A percentile compares a stretch with the other conserved stretches of the same genome.
Conservation (phyloP, 2,329 filamentous ascomycete species). For the Grosmannia clavigera region DNA sequence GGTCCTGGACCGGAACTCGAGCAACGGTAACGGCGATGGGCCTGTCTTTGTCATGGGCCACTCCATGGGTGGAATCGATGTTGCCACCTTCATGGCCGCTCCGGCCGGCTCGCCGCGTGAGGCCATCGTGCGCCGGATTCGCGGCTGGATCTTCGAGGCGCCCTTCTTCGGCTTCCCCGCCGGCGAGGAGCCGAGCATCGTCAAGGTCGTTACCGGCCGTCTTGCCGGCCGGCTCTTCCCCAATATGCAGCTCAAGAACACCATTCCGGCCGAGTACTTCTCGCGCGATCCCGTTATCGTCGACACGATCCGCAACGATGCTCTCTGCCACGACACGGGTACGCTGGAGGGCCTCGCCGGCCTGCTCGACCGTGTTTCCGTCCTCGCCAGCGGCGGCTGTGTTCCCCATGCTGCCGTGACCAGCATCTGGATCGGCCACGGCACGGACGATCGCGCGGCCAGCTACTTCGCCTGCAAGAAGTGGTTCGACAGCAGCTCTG, state of each 20-base stretch:
- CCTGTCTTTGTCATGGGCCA: constrained; percentile 82
- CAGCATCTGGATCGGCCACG: constrained; percentile 62
- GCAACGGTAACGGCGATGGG: constrained; percentile 13
- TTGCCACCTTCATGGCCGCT: constrained; percentile 47
- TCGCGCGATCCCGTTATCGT: constrained; percentile 54
- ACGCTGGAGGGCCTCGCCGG: constrained; percentile 67
- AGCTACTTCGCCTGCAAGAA: constrained; percentile 51
- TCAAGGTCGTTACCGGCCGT: constrained; percentile 55
- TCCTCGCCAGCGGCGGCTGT: constrained; percentile 44
- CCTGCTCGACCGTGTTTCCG: constrained; percentile 61
- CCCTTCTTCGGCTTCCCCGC: constrained; percentile 67
- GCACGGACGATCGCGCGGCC: constrained; percentile 59
- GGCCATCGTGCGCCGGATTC: constrained; percentile 43
- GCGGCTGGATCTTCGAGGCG: constrained; percentile 64
- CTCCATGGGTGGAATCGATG: constrained; percentile 79
- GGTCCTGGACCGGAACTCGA: constrained; percentile 26
- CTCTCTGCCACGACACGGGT: constrained; percentile 68
- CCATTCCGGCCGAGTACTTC: constrained; percentile 51
- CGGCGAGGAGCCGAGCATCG: constrained; percentile 45
- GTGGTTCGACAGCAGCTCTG: constrained; percentile 40
- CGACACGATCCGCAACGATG: constrained; percentile 49
- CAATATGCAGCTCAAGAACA: constrained; percentile 50
- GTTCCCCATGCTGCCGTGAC: constrained; percentile 40
- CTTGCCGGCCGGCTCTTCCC: constrained; percentile 58
- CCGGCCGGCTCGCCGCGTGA: constrained; percentile 26